Conservation (phyloP, 257 asterid species). For the Capsicum chinense region DNA sequence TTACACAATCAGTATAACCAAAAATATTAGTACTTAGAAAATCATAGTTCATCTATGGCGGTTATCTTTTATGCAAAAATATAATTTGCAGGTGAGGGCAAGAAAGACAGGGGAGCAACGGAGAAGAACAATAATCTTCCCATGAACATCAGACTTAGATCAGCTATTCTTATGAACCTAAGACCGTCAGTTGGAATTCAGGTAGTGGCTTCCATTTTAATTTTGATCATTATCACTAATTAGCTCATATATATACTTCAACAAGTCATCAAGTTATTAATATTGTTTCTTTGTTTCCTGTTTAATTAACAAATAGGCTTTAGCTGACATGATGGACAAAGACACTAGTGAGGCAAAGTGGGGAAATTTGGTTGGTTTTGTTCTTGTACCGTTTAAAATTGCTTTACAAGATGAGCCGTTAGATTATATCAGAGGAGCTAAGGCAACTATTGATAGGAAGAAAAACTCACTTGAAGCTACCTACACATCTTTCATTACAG, state of each 20-base stretch:
- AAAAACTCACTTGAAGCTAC: constrained; percentile 42
- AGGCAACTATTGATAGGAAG: constrained; percentile 42
- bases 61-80: neutral
- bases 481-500: constrained; percentile 39
- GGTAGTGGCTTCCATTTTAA: constrained; percentile 7
- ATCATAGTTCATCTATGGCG: neutral
- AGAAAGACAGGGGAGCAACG: constrained; percentile 33
- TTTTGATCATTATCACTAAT: neutral
- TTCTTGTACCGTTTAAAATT: constrained; percentile 44
- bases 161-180: constrained; percentile 44
- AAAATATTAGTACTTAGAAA: no score
- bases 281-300: neutral
- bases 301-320: constrained; percentile 28
- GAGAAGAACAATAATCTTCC: constrained; percentile 39
- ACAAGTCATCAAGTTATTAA: neutral
- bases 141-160: constrained; percentile 37
- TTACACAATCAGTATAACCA: no score
- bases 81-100: constrained; percentile 25
- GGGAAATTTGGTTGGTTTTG: constrained; percentile 49
- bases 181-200: constrained; percentile 47
- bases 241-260: neutral
- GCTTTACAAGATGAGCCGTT: constrained; percentile 41
- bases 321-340: constrained; percentile 45
- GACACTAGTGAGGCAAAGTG: constrained; percentile 33
- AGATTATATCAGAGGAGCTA: constrained; percentile 47